These are phyloP conservation scores for Rhodotorula glutinis DNA, from an alignment of 1,284 basidiomycete genomes.

Conservation along the genomic window DNA sequence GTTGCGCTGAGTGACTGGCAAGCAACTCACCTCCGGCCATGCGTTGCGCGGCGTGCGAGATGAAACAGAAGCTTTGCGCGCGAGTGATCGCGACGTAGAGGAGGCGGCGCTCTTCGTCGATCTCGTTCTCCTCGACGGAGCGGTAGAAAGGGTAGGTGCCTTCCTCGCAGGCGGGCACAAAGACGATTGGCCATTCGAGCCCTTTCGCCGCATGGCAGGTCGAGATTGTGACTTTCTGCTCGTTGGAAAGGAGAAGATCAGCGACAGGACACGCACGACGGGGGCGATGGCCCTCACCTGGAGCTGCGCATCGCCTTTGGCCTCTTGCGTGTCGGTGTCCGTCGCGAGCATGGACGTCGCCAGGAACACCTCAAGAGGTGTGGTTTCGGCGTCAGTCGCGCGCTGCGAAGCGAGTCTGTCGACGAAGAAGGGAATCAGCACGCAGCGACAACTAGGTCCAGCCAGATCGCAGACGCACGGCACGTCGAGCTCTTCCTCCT, in stretches of 20 bases:
- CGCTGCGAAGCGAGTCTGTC: conserved; percentile 7
- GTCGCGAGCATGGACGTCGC: conserved; percentile 82
- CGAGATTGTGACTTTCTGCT: conserved; percentile 72
- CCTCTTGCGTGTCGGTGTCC: conserved; percentile 64
- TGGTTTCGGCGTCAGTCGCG: conserved; percentile 3
- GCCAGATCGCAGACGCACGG: conserved; percentile 12
- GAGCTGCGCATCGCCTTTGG: conserved; percentile 55
- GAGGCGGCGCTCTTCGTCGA: conserved; percentile 77
- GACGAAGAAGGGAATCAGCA: no score
- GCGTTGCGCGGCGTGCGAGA: conserved; percentile 51
- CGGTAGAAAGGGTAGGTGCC: conserved; percentile 76
- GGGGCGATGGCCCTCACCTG: conserved; percentile 50
- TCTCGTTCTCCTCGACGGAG: conserved; percentile 59
- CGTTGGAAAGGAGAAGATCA: neutral
- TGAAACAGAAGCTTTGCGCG: conserved; percentile 71
- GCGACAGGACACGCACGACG: neutral
- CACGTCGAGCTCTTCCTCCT: conserved; percentile 30
- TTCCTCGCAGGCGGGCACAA: conserved; percentile 60
- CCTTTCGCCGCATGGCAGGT: conserved; percentile 91
- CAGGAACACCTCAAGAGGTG: conserved; percentile 61
- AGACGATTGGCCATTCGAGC: conserved; percentile 84
- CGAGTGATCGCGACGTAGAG: conserved; percentile 89
- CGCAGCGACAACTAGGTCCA: no score
- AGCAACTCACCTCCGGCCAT: conserved; percentile 41
- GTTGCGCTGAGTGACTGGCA: no score